phyloP scores from a whole-genome alignment of 192 early-diverging fungal genomes.

The Rhizoclosmatium globosum region DNA sequence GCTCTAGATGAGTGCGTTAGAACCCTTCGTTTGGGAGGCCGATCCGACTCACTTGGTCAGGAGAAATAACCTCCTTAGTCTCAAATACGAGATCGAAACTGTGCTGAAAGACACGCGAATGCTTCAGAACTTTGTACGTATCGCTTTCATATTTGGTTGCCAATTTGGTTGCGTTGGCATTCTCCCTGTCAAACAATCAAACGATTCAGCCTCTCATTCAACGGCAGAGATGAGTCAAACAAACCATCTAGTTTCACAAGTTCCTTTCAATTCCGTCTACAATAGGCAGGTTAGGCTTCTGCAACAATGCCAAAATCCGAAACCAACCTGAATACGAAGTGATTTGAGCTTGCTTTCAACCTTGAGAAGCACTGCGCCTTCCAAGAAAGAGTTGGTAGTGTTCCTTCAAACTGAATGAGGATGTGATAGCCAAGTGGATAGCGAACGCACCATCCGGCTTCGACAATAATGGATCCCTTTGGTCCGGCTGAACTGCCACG shows the following conservation, averaged over 20 bases:
- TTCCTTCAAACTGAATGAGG: too few species aligned
- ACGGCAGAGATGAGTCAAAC: too few species aligned
- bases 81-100: conserved; percentile 19
- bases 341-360: conserved; percentile 30
- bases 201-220: too few species aligned
- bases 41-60: conserved; percentile 17
- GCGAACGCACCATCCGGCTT: background rate
- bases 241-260: too few species aligned
- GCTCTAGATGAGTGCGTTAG: background rate
- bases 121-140: background rate
- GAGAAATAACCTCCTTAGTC: conserved; percentile 9
- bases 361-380: conserved; percentile 29
- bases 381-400: background rate
- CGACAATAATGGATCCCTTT: background rate
- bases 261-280: too few species aligned
- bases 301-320: too few species aligned
- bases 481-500: background rate
- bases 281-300: too few species aligned
- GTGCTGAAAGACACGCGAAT: conserved; percentile 25
- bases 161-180: background rate
- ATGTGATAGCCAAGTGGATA: too few species aligned
- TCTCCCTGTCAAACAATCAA: too few species aligned
- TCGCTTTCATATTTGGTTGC: background rate
- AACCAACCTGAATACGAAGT: background rate
- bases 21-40: too few species aligned